Conservation (phyloP, 2,329 filamentous ascomycete genomes). For the Aspergillus sp. region DNA sequence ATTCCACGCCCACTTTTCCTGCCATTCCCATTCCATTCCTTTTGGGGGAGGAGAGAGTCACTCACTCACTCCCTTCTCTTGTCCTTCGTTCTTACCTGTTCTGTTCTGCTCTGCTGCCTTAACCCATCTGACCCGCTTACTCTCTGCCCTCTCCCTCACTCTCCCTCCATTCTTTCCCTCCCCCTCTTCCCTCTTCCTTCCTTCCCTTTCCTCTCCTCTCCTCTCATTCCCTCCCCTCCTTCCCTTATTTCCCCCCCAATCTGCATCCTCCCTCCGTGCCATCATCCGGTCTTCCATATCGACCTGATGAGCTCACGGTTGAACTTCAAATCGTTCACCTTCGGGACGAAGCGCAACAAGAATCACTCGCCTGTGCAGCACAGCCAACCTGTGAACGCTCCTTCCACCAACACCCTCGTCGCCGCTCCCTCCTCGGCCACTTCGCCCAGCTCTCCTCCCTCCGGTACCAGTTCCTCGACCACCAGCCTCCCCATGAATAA, state of each 20-base stretch:
- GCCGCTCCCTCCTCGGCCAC: slow-evolving; percentile 39
- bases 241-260: slow-evolving; percentile 12
- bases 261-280: slow-evolving; percentile 15
- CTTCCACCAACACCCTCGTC: slow-evolving; percentile 33
- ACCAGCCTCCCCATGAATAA: slow-evolving; percentile 60
- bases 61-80: not conserved
- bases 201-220: slow-evolving; percentile 18
- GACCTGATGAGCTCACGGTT: slow-evolving; percentile 56
- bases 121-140: slow-evolving; percentile 12
- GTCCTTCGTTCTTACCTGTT: not conserved
- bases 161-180: not conserved
- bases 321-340: slow-evolving; percentile 54
- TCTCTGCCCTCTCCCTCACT: slow-evolving; percentile 13
- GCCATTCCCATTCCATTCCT: too few species aligned
- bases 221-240: slow-evolving; percentile 5
- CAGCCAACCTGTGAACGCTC: slow-evolving; percentile 28
- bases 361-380: slow-evolving; percentile 46
- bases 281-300: slow-evolving; percentile 37
- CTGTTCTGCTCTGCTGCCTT: not conserved
- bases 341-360: slow-evolving; percentile 53
- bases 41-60: too few species aligned
- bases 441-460: slow-evolving; percentile 39
- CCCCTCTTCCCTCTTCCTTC: not conserved
- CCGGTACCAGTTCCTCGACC: slow-evolving; percentile 48
- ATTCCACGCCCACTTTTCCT: not conserved